Evolutionary conservation across 192 early-diverging fungal genomes (phyloP).

Genomic region (Entomortierella beljakovae): DNA sequence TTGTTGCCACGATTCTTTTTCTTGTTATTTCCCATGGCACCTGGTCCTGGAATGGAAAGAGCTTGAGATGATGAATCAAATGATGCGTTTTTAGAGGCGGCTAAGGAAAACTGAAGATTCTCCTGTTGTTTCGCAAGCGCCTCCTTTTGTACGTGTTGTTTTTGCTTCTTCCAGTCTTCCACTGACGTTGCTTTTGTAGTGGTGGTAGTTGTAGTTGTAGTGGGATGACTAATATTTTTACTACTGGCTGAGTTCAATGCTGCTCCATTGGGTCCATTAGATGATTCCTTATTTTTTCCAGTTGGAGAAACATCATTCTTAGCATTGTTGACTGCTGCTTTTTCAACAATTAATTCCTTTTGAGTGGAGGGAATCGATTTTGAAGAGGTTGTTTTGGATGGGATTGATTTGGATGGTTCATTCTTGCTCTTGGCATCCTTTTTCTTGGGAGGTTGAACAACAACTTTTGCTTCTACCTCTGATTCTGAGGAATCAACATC

Average conservation of each 20-base stretch:
- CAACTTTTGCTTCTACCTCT: slow-evolving; percentile 19
- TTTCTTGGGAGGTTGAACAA: slow-evolving; percentile 8
- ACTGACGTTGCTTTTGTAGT: slow-evolving; percentile 27
- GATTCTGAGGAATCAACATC: slow-evolving; percentile 32
- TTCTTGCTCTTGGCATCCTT: slow-evolving; percentile 5
- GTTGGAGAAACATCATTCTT: background rate
- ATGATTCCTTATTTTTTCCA: no score
- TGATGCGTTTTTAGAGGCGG: slow-evolving; percentile 28
- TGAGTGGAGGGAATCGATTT: no score
- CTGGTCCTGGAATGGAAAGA: slow-evolving; percentile 47
- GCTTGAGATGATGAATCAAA: slow-evolving; percentile 32
- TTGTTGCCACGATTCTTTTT: slow-evolving; percentile 34
- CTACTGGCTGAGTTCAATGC: background rate
- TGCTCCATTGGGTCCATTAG: no score
- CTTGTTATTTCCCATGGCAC: slow-evolving; percentile 48
- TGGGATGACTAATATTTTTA: background rate
- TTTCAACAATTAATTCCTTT: no score
- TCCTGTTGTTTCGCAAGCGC: slow-evolving; percentile 47
- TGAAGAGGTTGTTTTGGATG: no score
- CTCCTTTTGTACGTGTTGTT: slow-evolving; percentile 29
- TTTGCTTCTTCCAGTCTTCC: slow-evolving; percentile 42
- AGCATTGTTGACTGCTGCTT: slow-evolving; percentile 8
- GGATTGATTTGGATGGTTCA: background rate
- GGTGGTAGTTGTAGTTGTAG: background rate
- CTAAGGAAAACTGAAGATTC: slow-evolving; percentile 35